A percentile compares a stretch with the other conserved stretches of the same genome.
Conservation (phyloP, 2,329 filamentous ascomycete genomes). For the Alternaria sp. region DNA sequence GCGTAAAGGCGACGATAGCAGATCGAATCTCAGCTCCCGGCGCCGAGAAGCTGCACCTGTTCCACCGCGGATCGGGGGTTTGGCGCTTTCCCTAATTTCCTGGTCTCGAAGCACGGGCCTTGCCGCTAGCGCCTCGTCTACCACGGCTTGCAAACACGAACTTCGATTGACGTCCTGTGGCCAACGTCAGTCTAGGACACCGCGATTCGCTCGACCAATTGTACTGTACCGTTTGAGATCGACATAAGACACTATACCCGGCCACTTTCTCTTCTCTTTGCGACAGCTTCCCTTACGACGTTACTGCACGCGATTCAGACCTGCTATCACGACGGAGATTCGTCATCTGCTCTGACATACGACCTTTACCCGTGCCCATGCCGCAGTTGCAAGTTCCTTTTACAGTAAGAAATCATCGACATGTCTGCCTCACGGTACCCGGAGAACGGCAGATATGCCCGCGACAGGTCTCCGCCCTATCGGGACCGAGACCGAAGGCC, state of each 20-base stretch:
- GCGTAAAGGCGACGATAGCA: slow-evolving; percentile 26
- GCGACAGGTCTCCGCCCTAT: slow-evolving; percentile 62
- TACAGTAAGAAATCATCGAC: slow-evolving; percentile 14
- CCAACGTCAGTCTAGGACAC: slow-evolving; percentile 17
- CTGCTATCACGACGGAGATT: slow-evolving; percentile 4
- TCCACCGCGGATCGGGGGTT: slow-evolving; percentile 35
- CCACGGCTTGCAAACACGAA: slow-evolving; percentile 21
- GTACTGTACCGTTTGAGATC: background rate
- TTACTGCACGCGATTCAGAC: background rate
- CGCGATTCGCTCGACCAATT: slow-evolving; percentile 4
- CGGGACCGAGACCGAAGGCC: slow-evolving; percentile 73
- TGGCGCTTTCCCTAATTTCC: slow-evolving; percentile 31
- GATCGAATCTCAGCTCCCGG: slow-evolving; percentile 43
- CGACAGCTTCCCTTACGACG: background rate
- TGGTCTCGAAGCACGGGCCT: slow-evolving; percentile 21
- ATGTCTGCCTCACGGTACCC: slow-evolving; percentile 50
- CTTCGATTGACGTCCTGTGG: slow-evolving; percentile 19
- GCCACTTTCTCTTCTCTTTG: background rate
- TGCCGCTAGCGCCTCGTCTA: slow-evolving; percentile 25
- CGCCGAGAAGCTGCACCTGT: slow-evolving; percentile 39
- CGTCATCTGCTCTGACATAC: background rate
- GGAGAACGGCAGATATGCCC: slow-evolving; percentile 50
- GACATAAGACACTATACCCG: slow-evolving; percentile 1
- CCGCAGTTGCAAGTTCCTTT: slow-evolving; percentile 16
- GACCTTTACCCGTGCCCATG: slow-evolving; percentile 22